These are phyloP conservation scores for Phytopythium litorale DNA, from an alignment of 352 stramenopile species.

Conservation along the genomic window DNA sequence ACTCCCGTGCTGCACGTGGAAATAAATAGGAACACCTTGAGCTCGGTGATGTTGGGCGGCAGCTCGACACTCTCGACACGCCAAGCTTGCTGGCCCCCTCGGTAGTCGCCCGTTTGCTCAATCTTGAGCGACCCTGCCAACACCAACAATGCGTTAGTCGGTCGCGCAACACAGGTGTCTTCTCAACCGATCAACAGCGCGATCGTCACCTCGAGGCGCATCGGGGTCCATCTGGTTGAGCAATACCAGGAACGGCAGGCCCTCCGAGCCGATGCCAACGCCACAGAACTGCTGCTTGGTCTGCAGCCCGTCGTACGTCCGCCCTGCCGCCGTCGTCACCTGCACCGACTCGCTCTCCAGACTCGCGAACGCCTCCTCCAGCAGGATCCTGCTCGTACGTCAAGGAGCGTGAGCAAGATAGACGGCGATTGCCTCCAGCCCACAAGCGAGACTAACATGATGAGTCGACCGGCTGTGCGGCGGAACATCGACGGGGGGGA, in stretches of 20 bases:
- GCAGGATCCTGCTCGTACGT: constrained; percentile 27
- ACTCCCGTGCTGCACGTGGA: constrained; percentile 22
- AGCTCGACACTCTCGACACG: constrained; percentile 29
- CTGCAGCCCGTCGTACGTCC: constrained; percentile 25
- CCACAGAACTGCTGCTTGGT: constrained; percentile 26
- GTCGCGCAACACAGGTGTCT: background rate
- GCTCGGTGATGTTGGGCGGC: constrained; percentile 24
- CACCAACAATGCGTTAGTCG: background rate
- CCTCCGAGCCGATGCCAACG: constrained; percentile 34
- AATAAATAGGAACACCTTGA: constrained; percentile 36
- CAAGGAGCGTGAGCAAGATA: background rate
- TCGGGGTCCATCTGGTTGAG: constrained; percentile 52
- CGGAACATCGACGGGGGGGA: constrained; percentile 28
- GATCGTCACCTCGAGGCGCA: constrained; percentile 7
- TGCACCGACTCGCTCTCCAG: constrained; percentile 27
- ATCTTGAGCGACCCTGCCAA: constrained; percentile 27
- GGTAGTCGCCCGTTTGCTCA: constrained; percentile 5
- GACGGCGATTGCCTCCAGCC: background rate
- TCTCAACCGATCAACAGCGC: background rate
- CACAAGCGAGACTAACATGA: constrained; percentile 24
- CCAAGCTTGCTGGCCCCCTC: constrained; percentile 9
- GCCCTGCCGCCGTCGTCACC: constrained; percentile 25
- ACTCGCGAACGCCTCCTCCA: constrained; percentile 47
- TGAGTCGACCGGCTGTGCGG: constrained; percentile 33
- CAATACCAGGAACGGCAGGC: constrained; percentile 37